A percentile compares a stretch with the other conserved stretches of the same genome.
Evolutionary conservation across 371 early-diverging fungal genomes (phyloP).

Genomic region (Mucor plumbeus): DNA sequence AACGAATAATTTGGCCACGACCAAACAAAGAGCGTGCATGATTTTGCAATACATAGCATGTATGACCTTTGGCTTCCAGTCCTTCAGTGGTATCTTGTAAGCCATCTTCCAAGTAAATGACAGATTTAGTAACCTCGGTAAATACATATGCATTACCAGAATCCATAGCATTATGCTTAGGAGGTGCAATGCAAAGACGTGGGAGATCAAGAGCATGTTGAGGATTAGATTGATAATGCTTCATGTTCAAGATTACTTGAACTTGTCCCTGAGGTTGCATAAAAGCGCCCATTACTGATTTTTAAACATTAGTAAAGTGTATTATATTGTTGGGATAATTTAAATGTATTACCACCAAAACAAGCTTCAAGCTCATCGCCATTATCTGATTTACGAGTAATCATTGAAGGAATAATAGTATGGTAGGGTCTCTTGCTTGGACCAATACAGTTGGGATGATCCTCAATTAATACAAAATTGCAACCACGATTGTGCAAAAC

Average conservation of each 20-base stretch:
- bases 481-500: constrained; percentile 78
- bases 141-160: constrained; percentile 38
- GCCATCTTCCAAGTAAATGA: constrained; percentile 70
- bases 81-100: constrained; percentile 45
- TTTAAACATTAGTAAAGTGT: neutral
- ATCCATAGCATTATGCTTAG: constrained; percentile 17
- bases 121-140: constrained; percentile 43
- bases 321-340: neutral
- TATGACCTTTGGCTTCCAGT: constrained; percentile 66
- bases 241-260: constrained; percentile 76
- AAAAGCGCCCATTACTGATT: constrained; percentile 57
- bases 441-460: constrained; percentile 71
- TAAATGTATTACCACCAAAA: constrained; percentile 50
- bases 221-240: constrained; percentile 62
- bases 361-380: constrained; percentile 54
- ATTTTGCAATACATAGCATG: constrained; percentile 36
- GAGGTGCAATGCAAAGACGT: constrained; percentile 65
- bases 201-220: constrained; percentile 79
- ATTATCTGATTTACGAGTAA: constrained; percentile 43
- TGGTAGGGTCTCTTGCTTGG: constrained; percentile 86
- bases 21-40: constrained; percentile 68
- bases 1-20: constrained; percentile 72
- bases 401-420: constrained; percentile 83
- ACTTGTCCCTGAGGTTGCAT: constrained; percentile 89
- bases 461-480: constrained; percentile 68